Evolutionary conservation across 345 rosid genomes (phyloP).

Genomic region (Rhodamnia argentea): DNA sequence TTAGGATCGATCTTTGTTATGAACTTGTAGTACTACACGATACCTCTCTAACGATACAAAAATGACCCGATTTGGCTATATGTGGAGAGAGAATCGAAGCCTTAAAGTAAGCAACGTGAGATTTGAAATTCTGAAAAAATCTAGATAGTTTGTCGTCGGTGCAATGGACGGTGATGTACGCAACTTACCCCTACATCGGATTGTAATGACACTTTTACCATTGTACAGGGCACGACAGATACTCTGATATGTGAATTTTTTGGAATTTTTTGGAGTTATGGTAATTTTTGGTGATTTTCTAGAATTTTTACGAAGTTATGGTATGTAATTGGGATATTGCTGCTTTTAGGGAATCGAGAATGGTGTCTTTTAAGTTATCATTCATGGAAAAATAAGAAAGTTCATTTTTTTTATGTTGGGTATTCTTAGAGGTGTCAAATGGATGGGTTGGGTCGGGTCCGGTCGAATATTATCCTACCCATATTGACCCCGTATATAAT

Average conservation of each 20-base stretch:
- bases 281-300: background rate
- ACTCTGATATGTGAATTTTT: background rate
- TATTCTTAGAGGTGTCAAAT: background rate
- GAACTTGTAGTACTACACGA: background rate
- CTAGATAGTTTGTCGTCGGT: background rate
- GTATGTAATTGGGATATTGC: background rate
- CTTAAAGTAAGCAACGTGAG: background rate
- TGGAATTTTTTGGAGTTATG: background rate
- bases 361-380: background rate
- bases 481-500: too few relatives aligned
- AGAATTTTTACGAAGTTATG: background rate
- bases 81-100: background rate
- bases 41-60: background rate
- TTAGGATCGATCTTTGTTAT: background rate
- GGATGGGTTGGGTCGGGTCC: too few relatives aligned
- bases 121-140: background rate
- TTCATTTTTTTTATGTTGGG: background rate
- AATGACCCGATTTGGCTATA: background rate
- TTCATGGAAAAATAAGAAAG: background rate
- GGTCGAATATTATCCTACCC: too few relatives aligned
- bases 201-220: background rate
- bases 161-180: too few relatives aligned
- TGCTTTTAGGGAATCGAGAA: background rate
- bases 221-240: background rate
- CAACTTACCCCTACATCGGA: background rate